A percentile compares a stretch with the other conserved stretches of the same genome.
These are phyloP conservation scores for Amanita molliuscula DNA, from an alignment of 768 basidiomycete species.

Conservation along the genomic window DNA sequence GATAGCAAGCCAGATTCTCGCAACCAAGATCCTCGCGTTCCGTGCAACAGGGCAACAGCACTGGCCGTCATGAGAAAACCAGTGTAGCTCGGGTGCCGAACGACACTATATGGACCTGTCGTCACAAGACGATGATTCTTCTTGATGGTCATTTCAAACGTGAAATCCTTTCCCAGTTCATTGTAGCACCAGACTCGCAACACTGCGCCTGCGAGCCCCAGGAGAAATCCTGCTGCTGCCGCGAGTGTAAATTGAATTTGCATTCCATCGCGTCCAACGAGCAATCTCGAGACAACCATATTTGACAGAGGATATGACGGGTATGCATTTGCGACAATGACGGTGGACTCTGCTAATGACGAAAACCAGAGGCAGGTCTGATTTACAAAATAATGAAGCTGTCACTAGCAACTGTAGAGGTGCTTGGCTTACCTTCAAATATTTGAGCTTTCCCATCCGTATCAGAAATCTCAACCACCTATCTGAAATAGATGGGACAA, in stretches of 20 bases:
- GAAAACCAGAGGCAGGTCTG: not conserved
- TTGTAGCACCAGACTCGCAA: slow-evolving; percentile 31
- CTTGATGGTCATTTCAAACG: slow-evolving; percentile 40
- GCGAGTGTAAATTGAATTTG: not conserved
- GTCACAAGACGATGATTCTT: slow-evolving; percentile 35
- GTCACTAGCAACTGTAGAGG: not conserved
- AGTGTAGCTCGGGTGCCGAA: slow-evolving; percentile 41
- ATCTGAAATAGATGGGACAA: not conserved
- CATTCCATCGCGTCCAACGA: not conserved
- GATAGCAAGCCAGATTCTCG: slow-evolving; percentile 30
- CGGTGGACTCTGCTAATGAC: not conserved
- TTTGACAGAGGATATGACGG: not conserved
- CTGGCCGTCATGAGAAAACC: slow-evolving; percentile 25
- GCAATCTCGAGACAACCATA: not conserved
- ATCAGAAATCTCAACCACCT: not conserved
- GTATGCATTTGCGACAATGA: not conserved
- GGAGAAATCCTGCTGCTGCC: not conserved
- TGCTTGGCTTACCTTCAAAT: not conserved
- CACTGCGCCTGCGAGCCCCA: slow-evolving; percentile 16
- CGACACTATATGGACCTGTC: slow-evolving; percentile 34
- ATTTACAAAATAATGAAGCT: not conserved
- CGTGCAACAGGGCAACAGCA: slow-evolving; percentile 26
- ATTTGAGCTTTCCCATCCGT: not conserved
- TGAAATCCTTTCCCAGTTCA: slow-evolving; percentile 37
- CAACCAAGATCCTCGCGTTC: slow-evolving; percentile 30